phyloP scores from a whole-genome alignment of 2,329 filamentous ascomycete species.

The Anthostomella pinea region DNA sequence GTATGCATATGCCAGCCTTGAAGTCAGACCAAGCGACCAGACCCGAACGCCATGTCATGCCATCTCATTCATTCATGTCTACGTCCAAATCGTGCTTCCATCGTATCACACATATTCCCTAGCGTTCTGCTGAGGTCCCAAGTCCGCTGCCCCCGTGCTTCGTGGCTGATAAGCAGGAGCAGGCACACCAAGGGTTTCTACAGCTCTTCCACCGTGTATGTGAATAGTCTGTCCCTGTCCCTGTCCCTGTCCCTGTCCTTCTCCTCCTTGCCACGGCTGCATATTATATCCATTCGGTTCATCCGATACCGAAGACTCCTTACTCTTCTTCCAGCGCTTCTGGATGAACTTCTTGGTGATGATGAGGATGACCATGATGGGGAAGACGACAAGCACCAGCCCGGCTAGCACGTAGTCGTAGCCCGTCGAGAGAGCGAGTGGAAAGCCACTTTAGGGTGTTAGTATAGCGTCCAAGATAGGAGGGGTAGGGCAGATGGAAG shows the following conservation, averaged over 20 bases:
- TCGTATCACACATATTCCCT: conserved; percentile 18
- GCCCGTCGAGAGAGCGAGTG: conserved; percentile 49
- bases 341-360: conserved; percentile 34
- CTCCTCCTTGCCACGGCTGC: conserved; percentile 23
- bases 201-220: background rate
- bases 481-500: conserved; percentile 14
- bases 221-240: background rate
- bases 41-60: too few relatives aligned
- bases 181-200: conserved; percentile 2
- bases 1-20: too few relatives aligned
- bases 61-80: too few relatives aligned
- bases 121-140: conserved; percentile 12
- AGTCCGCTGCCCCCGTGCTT: conserved; percentile 2
- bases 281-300: conserved; percentile 24
- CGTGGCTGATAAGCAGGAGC: conserved; percentile 6
- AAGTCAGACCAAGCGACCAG: too few relatives aligned
- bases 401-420: conserved; percentile 48
- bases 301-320: conserved; percentile 22
- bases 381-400: conserved; percentile 43
- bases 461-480: background rate
- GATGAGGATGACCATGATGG: conserved; percentile 37
- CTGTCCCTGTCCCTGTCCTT: conserved; percentile 1
- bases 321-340: conserved; percentile 28
- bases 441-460: conserved; percentile 47
- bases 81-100: too few relatives aligned